phyloP scores from a whole-genome alignment of 129 eudicot species.

The Gnaphalium uliginosum region DNA sequence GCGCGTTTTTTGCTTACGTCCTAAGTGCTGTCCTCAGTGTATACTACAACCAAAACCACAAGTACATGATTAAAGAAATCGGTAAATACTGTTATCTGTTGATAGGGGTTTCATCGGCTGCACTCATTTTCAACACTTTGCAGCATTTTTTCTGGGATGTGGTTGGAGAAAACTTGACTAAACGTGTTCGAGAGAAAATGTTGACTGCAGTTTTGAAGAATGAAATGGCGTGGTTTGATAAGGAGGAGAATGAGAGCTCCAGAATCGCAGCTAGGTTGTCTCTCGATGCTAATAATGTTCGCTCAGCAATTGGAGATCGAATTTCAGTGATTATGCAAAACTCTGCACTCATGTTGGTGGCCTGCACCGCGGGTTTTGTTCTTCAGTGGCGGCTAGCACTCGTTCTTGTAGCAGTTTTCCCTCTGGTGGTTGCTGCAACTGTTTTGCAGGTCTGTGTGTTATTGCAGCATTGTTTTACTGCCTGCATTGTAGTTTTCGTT shows the following conservation, averaged over 20 bases:
- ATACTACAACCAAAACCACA: conserved; percentile 81
- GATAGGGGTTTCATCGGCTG: conserved; percentile 84
- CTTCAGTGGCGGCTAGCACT: conserved; percentile 97
- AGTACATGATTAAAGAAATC: conserved; percentile 65
- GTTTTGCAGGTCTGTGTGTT: conserved; percentile 69
- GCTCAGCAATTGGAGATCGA: conserved; percentile 89
- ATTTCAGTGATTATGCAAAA: conserved; percentile 95
- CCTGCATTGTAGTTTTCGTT: not conserved
- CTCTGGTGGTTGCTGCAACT: conserved; percentile 88
- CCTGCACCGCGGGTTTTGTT: conserved; percentile 88
- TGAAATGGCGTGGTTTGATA: conserved; percentile 96
- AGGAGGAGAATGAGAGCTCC: conserved; percentile 94
- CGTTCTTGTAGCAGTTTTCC: conserved; percentile 89
- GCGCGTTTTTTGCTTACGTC: conserved; percentile 89
- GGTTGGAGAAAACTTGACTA: conserved; percentile 86
- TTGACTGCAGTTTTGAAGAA: conserved; percentile 72
- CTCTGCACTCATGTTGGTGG: conserved; percentile 90
- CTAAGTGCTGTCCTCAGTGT: conserved; percentile 89
- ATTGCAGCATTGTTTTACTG: conserved; percentile 1
- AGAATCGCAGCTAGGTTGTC: conserved; percentile 82
- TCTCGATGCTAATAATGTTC: conserved; percentile 81
- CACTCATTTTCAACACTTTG: conserved; percentile 75
- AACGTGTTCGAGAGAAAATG: conserved; percentile 90
- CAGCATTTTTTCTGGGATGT: conserved; percentile 96
- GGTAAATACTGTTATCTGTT: conserved; percentile 77